Base-by-base conservation (phyloP, 441 rosid species). In the Gossypium davidsonii region DNA sequence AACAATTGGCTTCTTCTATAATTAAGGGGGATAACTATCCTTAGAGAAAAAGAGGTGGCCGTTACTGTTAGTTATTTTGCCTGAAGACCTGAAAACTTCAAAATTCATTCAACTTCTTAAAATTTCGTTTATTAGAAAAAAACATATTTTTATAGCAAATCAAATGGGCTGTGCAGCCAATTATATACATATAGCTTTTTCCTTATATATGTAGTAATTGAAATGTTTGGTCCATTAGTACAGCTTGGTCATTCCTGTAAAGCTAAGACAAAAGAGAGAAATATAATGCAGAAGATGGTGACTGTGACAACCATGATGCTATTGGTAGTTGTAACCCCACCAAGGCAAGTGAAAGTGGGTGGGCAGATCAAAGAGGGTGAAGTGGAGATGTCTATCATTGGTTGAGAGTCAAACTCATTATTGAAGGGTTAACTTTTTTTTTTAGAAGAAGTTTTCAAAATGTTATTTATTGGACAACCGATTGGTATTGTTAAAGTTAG, bases 1-100 rank as follows among this genome's bases (percentile, higher is more conserved):
- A 1, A 0, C n/a, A 25, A 52, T 0, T 12, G 42, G 28, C 0
- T 10, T 3, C 1, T 28, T 21, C 10, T 31, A 34, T 15, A n/a
- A 61, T 61, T 31, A n/a, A 61, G 23, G 12, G 21, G 3, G 66
- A 31, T 20, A 49, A 3, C 1, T 17, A 48, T 1, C 15, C 46
- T 39, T 25, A 23, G 28, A 39, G 14, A 1, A 70, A 20, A 10
- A 14, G 46, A 14, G n/a, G 42, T 6, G 5, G 73, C 46, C 62
- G 78, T 75, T 68, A 68, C 61, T 34, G 61, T 66, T 74, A 66
- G 77, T 65, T 73, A 52, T 52, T 20, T 10, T 10, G 14, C 49
- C 49, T 44, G 14, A 10, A 11, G 49, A 44, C 49, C 49, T 44
- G 49, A 44, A 44, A 31, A 31, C 14, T 12, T 44, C 1, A 44